A percentile compares a stretch with the other conserved stretches of the same genome.
These are phyloP conservation scores for Actinidia arguta DNA, from an alignment of 179 eudicot species.

Conservation along the genomic window DNA sequence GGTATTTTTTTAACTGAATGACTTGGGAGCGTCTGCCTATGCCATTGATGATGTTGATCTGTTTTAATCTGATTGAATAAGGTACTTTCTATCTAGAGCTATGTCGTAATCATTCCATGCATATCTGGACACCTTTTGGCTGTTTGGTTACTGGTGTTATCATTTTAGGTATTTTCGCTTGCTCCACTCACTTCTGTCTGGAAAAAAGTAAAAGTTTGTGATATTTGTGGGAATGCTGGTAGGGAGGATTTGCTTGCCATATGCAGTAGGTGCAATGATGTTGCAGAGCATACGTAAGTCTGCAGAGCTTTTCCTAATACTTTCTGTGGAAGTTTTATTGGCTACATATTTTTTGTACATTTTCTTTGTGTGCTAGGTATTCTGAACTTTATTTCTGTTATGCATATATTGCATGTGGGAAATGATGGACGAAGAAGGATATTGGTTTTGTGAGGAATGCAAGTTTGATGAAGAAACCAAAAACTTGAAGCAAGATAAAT, in stretches of 20 bases:
- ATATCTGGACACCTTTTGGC: background rate
- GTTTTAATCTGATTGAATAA: constrained; percentile 1
- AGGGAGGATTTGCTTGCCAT: constrained; percentile 77
- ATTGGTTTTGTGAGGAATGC: constrained; percentile 86
- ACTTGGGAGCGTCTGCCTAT: no score
- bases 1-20: no score
- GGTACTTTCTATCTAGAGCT: background rate
- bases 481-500: constrained; percentile 35
- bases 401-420: constrained; percentile 73
- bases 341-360: background rate
- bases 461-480: constrained; percentile 46
- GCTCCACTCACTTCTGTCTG: constrained; percentile 2
- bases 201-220: constrained; percentile 73
- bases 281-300: constrained; percentile 82
- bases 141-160: constrained; percentile 3
- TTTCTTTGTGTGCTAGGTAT: background rate
- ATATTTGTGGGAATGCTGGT: constrained; percentile 81
- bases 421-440: constrained; percentile 62
- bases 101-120: background rate
- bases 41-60: constrained; percentile 56
- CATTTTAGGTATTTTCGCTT: background rate
- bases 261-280: constrained; percentile 75
- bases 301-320: background rate
- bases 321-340: background rate
- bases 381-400: constrained; percentile 12